Base-by-base conservation (phyloP, 345 rosid species). In the Hevea brasiliensis region DNA sequence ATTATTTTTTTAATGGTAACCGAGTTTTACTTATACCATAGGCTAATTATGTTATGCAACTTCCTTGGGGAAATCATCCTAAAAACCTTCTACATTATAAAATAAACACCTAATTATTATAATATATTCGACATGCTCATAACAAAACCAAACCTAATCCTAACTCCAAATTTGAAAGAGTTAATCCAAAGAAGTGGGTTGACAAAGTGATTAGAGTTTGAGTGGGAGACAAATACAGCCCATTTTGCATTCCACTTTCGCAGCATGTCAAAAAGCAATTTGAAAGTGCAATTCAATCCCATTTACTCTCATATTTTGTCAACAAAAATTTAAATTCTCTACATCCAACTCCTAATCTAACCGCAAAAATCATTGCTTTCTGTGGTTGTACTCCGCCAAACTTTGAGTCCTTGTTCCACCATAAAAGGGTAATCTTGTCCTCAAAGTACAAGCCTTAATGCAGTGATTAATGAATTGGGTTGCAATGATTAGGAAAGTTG, bases 161-260 rank as follows among this genome's bases (percentile, higher is more conserved):
- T 41, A 58, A 58, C 35, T 60, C 42, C 40, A 55, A 44, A 53
- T 41, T 61, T 53, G 54, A 37, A 64, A 56, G 58, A 20, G 15
- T 50, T 14, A 18, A 50, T 18, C 60, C n/a, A 14, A 55, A 26
- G 42, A 79, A 48, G 3, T 41, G 77, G 72, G 74, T 79, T 79
- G 80, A 75, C 80, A 69, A 68, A 63, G 79, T 70, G 62, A 68
- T 53, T 47, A 24, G 17, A 32, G 61, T 21, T 32, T 24, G 40
- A 72, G 82, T 79, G 85, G 82, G 72, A 61, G 78, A 76, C 85
- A 82, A 73, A 68, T 44, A 69, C 73, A 82, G 66, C 74, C 73
- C 75, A 81, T 70, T 66, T 56, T 12, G 60, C 58, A n/a, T 48
- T 9, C 41, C 17, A 21, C 71, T 78, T 72, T 70, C 61, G 58